Conservation (phyloP, 2,329 filamentous ascomycete genomes). For the Lachnellula occidentalis region DNA sequence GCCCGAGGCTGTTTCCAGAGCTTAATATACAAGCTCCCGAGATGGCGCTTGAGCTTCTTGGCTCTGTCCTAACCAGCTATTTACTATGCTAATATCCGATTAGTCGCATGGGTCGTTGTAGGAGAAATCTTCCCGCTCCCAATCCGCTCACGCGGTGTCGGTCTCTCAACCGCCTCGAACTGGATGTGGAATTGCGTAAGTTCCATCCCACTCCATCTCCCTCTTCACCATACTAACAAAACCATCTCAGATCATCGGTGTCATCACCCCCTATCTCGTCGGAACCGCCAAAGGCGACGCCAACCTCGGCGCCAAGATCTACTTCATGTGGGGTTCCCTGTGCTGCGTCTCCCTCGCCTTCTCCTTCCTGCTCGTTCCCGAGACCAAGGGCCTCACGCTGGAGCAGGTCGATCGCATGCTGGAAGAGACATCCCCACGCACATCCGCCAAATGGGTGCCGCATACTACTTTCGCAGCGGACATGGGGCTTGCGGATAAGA, state of each 20-base stretch:
- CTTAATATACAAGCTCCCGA: too few species aligned
- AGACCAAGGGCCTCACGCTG: slow-evolving; percentile 79
- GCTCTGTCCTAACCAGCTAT: too few species aligned
- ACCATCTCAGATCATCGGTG: too few species aligned
- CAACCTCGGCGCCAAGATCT: slow-evolving; percentile 67
- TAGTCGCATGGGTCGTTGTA: slow-evolving; percentile 67
- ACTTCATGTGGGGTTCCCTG: slow-evolving; percentile 68
- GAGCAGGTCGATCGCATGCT: slow-evolving; percentile 79
- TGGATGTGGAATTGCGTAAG: slow-evolving; percentile 76
- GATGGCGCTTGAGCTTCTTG: too few species aligned
- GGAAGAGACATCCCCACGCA: slow-evolving; percentile 40
- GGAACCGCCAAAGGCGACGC: slow-evolving; percentile 34
- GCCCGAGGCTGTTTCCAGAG: too few species aligned
- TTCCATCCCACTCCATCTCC: too few species aligned
- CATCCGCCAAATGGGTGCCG: slow-evolving; percentile 24
- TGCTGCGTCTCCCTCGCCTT: slow-evolving; percentile 69
- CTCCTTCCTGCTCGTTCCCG: slow-evolving; percentile 71
- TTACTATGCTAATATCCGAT: too few species aligned
- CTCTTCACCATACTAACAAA: too few species aligned
- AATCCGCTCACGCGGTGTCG: slow-evolving; percentile 83
- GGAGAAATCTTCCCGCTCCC: slow-evolving; percentile 88
- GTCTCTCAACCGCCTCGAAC: slow-evolving; percentile 80
- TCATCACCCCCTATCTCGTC: too few species aligned
- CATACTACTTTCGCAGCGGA: slow-evolving; percentile 26
- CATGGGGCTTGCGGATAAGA: slow-evolving; percentile 20